Conservation (phyloP, 2,329 filamentous ascomycete species). For the Escovopsis sp. region DNA sequence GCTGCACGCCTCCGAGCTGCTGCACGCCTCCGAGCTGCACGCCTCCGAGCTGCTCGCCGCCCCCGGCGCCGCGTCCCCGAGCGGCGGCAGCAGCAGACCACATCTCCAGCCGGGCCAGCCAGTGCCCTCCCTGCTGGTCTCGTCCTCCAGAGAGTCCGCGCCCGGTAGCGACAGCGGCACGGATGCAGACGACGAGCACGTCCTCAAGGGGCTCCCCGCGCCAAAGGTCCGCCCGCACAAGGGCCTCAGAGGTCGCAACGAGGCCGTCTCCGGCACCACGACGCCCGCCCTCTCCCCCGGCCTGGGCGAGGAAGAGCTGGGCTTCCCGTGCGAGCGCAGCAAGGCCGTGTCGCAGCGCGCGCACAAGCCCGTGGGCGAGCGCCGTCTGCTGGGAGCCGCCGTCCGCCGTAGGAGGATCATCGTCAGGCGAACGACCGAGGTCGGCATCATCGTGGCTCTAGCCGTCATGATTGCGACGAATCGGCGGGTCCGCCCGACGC, state of each 20-base stretch:
- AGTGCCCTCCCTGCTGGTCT: conserved; percentile 12
- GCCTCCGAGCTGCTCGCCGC: conserved; percentile 26
- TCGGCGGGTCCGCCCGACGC: conserved; percentile 27
- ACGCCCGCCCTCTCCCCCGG: conserved; percentile 40
- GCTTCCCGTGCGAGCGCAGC: conserved; percentile 7
- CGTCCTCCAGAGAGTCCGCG: conserved; percentile 35
- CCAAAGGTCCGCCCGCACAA: conserved; percentile 61
- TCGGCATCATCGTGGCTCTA: conserved; percentile 34
- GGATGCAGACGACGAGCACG: conserved; percentile 87
- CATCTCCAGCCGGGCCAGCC: conserved; percentile 6
- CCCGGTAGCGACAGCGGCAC: conserved; percentile 79
- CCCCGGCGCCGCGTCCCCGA: conserved; percentile 5
- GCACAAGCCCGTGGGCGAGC: conserved; percentile 8
- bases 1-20: conserved; percentile 28
- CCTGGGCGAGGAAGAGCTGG: conserved; percentile 26
- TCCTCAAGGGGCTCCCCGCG: conserved; percentile 72
- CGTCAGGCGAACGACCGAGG: conserved; percentile 37
- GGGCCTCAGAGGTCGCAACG: conserved; percentile 52
- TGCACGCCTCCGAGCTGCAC: too few species aligned
- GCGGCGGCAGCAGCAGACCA: conserved; percentile 7
- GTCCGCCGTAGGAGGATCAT: conserved; percentile 34
- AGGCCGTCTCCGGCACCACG: conserved; percentile 36
- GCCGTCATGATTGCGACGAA: conserved; percentile 34
- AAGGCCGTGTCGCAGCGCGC: conserved; percentile 7
- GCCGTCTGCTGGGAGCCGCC: conserved; percentile 10